phyloP scores from a whole-genome alignment of 75 land plant genomes.

The Cupressus sempervirens region DNA sequence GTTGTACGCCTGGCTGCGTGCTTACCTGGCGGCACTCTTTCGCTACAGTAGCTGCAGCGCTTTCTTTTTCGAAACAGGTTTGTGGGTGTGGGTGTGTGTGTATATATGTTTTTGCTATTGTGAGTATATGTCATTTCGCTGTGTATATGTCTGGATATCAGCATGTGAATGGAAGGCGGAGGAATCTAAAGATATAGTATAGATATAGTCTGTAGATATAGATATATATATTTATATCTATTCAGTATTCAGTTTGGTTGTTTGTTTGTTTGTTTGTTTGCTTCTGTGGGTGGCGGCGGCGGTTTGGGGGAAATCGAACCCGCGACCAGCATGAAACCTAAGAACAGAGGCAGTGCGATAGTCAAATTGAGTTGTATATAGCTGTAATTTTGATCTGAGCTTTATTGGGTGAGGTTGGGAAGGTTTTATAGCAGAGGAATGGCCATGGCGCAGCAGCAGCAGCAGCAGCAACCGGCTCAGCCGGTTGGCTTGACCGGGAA shows the following conservation, averaged over 20 bases:
- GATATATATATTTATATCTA: not conserved
- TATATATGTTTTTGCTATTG: not conserved
- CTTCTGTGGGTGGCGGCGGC: not conserved
- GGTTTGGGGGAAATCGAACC: slow-evolving; percentile 3
- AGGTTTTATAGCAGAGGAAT: slow-evolving; percentile 3
- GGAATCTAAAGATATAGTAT: not conserved
- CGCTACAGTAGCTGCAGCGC: not conserved
- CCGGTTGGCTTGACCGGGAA: not conserved
- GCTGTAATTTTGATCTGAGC: not conserved
- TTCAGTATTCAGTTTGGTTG: not conserved
- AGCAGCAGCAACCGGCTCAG: slow-evolving; percentile 4
- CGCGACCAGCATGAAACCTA: not conserved
- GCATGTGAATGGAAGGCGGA: not conserved
- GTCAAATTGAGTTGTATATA: not conserved
- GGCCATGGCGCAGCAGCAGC: slow-evolving; percentile 7
- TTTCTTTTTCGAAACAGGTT: not conserved
- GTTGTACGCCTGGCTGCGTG: not conserved
- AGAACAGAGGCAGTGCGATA: not conserved
- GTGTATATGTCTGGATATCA: not conserved
- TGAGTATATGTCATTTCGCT: not conserved
- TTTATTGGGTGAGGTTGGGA: not conserved
- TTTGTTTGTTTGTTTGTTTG: slow-evolving; percentile 2
- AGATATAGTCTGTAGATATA: not conserved
- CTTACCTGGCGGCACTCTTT: slow-evolving; percentile 1
- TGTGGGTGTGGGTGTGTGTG: not conserved